Percentiles rank a stretch among this genome's conserved stretches.
Evolutionary conservation across 192 early-diverging fungal species (phyloP).

Genomic region (Hyaloraphidium curvatum): DNA sequence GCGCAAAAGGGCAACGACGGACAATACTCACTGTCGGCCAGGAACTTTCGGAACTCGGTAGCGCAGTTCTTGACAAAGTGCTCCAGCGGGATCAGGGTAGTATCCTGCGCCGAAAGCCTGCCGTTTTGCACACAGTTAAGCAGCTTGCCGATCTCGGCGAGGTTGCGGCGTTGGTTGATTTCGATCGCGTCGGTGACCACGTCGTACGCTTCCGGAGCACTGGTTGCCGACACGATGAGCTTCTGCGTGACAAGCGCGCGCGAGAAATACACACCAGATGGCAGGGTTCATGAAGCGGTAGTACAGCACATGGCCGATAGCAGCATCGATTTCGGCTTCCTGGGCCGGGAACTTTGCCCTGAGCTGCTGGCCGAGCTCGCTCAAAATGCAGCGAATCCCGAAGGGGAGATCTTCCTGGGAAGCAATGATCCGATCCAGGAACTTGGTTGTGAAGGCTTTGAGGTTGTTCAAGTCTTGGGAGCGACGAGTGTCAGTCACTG

Average conservation of each 20-base stretch:
- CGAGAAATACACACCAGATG: conserved; percentile 40
- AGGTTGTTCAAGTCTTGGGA: conserved; percentile 55
- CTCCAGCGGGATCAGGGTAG: not conserved
- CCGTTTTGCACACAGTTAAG: not conserved
- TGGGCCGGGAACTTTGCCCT: conserved; percentile 61
- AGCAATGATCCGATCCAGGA: conserved; percentile 58
- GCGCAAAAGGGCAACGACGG: not conserved
- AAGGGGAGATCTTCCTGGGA: conserved; percentile 81
- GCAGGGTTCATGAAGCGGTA: conserved; percentile 98
- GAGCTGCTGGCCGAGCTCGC: conserved; percentile 60
- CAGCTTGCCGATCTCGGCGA: conserved; percentile 42
- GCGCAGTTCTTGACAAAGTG: too few species aligned
- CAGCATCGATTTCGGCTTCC: conserved; percentile 60
- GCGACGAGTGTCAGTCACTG: conserved; percentile 7
- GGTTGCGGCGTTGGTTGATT: conserved; percentile 84
- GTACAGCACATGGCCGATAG: conserved; percentile 89
- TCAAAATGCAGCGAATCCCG: conserved; percentile 90
- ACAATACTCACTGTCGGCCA: conserved; percentile 43
- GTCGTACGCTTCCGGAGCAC: conserved; percentile 90
- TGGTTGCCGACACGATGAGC: conserved; percentile 7
- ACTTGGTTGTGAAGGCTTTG: conserved; percentile 57
- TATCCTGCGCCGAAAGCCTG: not conserved
- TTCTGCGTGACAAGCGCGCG: not conserved
- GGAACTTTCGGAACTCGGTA: conserved; percentile 69
- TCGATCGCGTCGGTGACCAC: conserved; percentile 71